These are phyloP conservation scores for Saturnispora halmiae DNA, from an alignment of 805 yeast species.

Conservation along the genomic window DNA sequence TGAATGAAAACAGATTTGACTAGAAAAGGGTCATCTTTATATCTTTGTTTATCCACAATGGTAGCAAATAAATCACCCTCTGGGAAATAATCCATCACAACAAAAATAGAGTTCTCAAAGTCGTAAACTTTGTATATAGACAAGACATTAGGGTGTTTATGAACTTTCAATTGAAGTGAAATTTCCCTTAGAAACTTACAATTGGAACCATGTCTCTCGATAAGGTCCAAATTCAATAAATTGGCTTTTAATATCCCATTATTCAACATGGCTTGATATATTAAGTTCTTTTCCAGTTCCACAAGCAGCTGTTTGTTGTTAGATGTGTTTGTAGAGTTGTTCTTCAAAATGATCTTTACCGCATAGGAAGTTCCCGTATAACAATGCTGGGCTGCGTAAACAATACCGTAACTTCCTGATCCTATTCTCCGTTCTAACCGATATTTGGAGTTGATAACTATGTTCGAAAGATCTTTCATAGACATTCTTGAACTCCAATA, in stretches of 20 bases:
- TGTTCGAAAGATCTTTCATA: conserved; percentile 25
- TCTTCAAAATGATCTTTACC: conserved; percentile 58
- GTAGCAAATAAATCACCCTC: conserved; percentile 83
- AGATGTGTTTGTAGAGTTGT: conserved; percentile 27
- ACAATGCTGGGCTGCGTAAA: conserved; percentile 57
- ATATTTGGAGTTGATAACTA: conserved; percentile 30
- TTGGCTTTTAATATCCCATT: conserved; percentile 24
- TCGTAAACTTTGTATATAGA: conserved; percentile 67
- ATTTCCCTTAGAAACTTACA: conserved; percentile 53
- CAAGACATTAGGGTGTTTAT: conserved; percentile 68
- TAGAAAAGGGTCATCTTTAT: conserved; percentile 40
- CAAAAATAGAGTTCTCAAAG: conserved; percentile 48
- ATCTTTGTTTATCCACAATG: conserved; percentile 67
- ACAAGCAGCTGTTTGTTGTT: conserved; percentile 26
- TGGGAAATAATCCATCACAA: conserved; percentile 77
- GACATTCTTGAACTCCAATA: conserved; percentile 4
- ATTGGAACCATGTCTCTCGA: conserved; percentile 27
- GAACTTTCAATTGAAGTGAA: conserved; percentile 63
- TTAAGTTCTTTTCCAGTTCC: conserved; percentile 24
- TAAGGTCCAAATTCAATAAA: conserved; percentile 30
- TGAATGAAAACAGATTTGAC: conserved; percentile 60
- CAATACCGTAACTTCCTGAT: conserved; percentile 80
- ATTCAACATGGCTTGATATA: conserved; percentile 20
- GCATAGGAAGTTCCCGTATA: conserved; percentile 48
- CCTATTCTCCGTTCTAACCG: conserved; percentile 51